Conservation (phyloP, 129 eudicot species). For the Tanacetum coccineum region DNA sequence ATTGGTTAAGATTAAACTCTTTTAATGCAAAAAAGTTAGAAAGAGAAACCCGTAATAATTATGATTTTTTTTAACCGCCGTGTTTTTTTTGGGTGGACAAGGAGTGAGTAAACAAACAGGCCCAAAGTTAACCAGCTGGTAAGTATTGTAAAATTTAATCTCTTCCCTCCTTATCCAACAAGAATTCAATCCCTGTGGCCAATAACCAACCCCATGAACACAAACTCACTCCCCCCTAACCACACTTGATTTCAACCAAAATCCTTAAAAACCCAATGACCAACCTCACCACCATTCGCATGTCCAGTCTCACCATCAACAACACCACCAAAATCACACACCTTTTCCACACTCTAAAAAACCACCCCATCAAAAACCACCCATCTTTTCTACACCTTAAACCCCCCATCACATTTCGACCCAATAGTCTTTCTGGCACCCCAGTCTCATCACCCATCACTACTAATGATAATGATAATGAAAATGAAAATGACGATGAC, state of each 20-base stretch:
- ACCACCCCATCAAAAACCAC: conserved; percentile 4
- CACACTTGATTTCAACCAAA: not conserved
- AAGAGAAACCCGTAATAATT: no score
- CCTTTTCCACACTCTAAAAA: no score
- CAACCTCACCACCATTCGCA: conserved; percentile 23
- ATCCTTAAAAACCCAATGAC: conserved; percentile 23
- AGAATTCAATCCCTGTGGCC: conserved; percentile 17
- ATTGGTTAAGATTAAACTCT: no score
- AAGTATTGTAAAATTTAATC: no score
- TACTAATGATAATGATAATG: conserved; percentile 30
- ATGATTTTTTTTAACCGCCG: no score
- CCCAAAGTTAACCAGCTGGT: no score
- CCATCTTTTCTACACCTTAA: not conserved
- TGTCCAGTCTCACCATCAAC: conserved; percentile 71
- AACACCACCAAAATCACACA: conserved; percentile 44
- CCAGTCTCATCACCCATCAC: conserved; percentile 50
- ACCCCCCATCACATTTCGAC: conserved; percentile 23
- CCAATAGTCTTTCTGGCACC: conserved; percentile 58
- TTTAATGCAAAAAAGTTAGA: no score
- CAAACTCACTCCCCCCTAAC: not conserved
- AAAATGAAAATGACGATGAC: conserved; percentile 54
- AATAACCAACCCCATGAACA: conserved; percentile 25
- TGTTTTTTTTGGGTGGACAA: no score
- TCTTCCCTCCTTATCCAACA: conserved; percentile 20
- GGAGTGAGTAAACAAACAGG: no score